Percentiles rank a stretch among this genome's conserved stretches.
These are phyloP conservation scores for Fragaria ananassa DNA, from an alignment of 306 rosid species.

Conservation along the genomic window DNA sequence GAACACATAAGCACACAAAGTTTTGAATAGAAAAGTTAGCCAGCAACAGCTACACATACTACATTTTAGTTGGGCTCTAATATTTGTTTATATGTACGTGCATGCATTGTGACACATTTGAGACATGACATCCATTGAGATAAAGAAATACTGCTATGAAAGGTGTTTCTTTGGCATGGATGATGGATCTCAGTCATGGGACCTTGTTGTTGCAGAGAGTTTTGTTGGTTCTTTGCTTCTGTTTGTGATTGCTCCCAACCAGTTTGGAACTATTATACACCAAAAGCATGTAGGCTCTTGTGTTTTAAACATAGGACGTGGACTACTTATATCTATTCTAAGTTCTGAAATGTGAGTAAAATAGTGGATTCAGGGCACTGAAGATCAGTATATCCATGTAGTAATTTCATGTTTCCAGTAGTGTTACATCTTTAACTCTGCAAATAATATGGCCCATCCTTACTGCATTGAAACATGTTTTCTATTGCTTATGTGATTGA, in stretches of 20 bases:
- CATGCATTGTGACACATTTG: neutral
- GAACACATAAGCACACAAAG: neutral
- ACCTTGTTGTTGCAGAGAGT: neutral
- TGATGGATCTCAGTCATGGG: neutral
- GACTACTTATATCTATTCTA: neutral
- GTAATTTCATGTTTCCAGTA: neutral
- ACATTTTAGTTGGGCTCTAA: neutral
- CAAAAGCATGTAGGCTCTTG: neutral
- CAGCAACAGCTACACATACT: neutral
- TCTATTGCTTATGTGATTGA: constrained; percentile 2
- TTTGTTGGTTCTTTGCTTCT: constrained; percentile 3
- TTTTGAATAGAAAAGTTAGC: neutral
- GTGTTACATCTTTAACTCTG: neutral
- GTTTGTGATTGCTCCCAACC: neutral
- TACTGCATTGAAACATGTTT: neutral
- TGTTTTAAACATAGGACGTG: neutral
- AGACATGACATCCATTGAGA: neutral
- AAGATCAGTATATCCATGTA: neutral
- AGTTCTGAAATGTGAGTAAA: neutral
- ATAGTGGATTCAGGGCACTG: neutral
- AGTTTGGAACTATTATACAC: neutral
- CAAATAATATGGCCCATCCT: neutral
- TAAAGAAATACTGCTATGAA: neutral
- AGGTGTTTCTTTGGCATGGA: neutral
- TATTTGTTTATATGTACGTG: neutral